Percentiles rank a stretch among this genome's conserved stretches.
These are phyloP conservation scores for Aureobasidium uvarum DNA, from an alignment of 2,329 filamentous ascomycete genomes.

Conservation along the genomic window DNA sequence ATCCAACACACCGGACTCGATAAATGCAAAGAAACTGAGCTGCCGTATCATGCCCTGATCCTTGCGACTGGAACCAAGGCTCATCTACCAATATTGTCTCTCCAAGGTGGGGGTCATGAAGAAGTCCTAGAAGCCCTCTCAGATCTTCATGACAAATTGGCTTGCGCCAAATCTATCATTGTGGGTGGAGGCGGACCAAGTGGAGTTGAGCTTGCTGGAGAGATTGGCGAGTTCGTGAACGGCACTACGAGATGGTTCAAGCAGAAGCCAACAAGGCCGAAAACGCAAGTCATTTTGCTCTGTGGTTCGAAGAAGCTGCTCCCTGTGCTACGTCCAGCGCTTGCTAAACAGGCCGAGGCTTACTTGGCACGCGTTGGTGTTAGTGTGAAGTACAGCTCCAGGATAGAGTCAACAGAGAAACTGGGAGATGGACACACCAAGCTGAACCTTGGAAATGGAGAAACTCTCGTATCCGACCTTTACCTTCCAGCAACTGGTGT, in stretches of 20 bases:
- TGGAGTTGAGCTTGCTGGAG: constrained; percentile 42
- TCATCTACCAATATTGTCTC: constrained; percentile 46
- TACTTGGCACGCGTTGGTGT: constrained; percentile 51
- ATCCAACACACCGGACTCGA: constrained; percentile 37
- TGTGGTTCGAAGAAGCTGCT: constrained; percentile 45
- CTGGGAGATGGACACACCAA: constrained; percentile 45
- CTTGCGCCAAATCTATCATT: constrained; percentile 40
- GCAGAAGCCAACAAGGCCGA: constrained; percentile 39
- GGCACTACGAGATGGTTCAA: constrained; percentile 44
- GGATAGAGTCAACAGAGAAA: constrained; percentile 32
- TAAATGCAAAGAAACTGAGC: constrained; percentile 31
- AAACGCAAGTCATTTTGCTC: constrained; percentile 47
- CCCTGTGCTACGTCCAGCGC: constrained; percentile 42
- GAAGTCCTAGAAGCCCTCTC: constrained; percentile 37
- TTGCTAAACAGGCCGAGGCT: constrained; percentile 46
- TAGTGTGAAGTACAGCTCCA: constrained; percentile 35
- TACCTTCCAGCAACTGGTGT: constrained; percentile 56
- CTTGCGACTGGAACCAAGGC: constrained; percentile 56
- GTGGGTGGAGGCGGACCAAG: constrained; percentile 42
- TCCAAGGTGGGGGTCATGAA: constrained; percentile 41
- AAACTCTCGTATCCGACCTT: constrained; percentile 49
- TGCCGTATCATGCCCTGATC: constrained; percentile 54
- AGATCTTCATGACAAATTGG: constrained; percentile 36
- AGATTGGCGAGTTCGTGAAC: constrained; percentile 39
- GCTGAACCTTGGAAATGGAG: constrained; percentile 48